phyloP scores from a whole-genome alignment of 768 basidiomycete species.

The Phanerochaete sordida region DNA sequence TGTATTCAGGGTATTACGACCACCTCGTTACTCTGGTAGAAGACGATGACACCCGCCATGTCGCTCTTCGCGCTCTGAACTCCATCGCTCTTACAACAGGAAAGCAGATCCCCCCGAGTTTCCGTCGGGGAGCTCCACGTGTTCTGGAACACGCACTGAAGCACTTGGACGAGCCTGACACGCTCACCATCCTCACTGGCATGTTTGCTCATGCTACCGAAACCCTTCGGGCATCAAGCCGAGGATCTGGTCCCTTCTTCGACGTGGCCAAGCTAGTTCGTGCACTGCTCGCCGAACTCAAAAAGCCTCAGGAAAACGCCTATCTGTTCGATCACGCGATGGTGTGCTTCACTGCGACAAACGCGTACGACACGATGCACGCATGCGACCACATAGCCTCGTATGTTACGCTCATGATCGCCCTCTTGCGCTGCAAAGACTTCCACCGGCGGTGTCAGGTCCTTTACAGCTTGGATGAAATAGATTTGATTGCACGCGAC shows the following conservation, averaged over 20 bases:
- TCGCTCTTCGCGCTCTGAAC: slow-evolving; percentile 1
- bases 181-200: background rate
- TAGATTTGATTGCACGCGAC: background rate
- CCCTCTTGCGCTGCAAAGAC: background rate
- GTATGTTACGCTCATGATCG: background rate
- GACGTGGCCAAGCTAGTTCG: background rate
- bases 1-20: background rate
- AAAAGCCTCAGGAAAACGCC: background rate
- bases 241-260: background rate
- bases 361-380: background rate
- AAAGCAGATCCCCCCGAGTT: background rate
- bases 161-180: slow-evolving; percentile 1
- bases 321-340: slow-evolving; percentile 5
- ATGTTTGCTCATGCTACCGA: slow-evolving; percentile 3
- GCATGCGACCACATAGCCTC: slow-evolving; percentile 1
- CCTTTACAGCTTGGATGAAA: background rate
- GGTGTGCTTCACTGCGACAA: background rate
- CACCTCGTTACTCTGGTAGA: background rate
- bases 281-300: background rate
- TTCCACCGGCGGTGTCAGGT: background rate
- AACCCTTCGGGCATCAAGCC: no score
- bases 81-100: background rate
- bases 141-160: background rate
- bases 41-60: background rate
- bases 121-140: background rate